Evolutionary conservation across 2,329 filamentous ascomycete genomes (phyloP).

Genomic region (Alternaria solani): DNA sequence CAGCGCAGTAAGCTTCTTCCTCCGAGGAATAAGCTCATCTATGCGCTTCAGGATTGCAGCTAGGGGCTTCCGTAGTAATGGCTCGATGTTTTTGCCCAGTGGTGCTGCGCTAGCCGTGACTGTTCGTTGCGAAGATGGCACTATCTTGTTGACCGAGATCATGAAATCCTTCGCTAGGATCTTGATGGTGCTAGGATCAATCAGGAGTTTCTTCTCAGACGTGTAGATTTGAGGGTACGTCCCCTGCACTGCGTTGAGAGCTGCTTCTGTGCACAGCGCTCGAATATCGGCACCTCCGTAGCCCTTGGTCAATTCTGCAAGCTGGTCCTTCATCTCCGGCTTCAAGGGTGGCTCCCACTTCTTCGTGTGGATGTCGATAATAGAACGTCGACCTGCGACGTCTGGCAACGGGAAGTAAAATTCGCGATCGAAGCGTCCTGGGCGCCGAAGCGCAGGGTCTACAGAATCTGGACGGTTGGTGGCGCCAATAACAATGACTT

Average conservation of each 20-base stretch:
- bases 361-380: constrained; percentile 93
- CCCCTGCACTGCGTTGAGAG: constrained; percentile 92
- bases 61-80: constrained; percentile 78
- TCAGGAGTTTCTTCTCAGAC: constrained; percentile 86
- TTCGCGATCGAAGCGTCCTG: constrained; percentile 94
- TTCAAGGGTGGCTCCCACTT: constrained; percentile 85
- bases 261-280: constrained; percentile 93
- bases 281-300: constrained; percentile 96
- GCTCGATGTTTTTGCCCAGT: constrained; percentile 80
- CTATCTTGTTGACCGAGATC: constrained; percentile 94
- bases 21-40: constrained; percentile 80
- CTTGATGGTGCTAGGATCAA: constrained; percentile 83
- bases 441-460: constrained; percentile 91
- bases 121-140: constrained; percentile 92
- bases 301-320: constrained; percentile 90
- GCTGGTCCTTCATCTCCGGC: constrained; percentile 78
- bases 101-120: constrained; percentile 84
- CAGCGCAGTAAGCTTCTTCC: constrained; percentile 85
- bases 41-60: constrained; percentile 72
- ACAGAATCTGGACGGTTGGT: constrained; percentile 97
- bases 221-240: constrained; percentile 96
- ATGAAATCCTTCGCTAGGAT: constrained; percentile 96
- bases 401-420: constrained; percentile 97
- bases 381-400: constrained; percentile 78
- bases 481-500: constrained; percentile 98